These are phyloP conservation scores for Amoebophrya sp. DNA, from an alignment of 169 alveolate species.

Conservation along the genomic window DNA sequence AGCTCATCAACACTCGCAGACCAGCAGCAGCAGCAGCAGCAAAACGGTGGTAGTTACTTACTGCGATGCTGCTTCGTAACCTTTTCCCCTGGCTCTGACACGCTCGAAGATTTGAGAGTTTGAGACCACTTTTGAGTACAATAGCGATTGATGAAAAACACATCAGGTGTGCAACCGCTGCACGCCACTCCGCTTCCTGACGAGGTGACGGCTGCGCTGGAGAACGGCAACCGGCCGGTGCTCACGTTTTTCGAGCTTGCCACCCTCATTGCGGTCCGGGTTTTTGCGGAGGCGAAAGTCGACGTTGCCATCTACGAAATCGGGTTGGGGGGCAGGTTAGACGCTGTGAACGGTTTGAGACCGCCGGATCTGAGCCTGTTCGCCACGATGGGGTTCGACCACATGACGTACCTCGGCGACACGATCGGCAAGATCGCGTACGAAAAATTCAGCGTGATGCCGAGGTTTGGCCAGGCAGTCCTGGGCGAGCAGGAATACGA, in stretches of 20 bases:
- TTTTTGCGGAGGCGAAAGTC: not conserved
- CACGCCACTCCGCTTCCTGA: no score
- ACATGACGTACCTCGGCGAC: not conserved
- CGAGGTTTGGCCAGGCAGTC: not conserved
- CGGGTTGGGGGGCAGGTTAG: not conserved
- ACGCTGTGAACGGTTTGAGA: not conserved
- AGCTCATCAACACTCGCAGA: no score
- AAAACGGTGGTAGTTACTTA: no score
- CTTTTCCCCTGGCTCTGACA: no score
- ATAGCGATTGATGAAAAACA: no score
- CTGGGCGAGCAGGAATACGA: not conserved
- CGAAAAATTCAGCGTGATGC: not conserved
- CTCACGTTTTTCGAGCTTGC: conserved; percentile 16
- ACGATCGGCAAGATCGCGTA: not conserved
- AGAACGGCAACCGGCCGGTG: not conserved
- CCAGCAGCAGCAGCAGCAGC: no score
- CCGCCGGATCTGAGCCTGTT: not conserved
- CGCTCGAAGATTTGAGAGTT: no score
- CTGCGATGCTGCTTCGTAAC: no score
- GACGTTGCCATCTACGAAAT: conserved; percentile 16
- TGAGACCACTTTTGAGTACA: no score
- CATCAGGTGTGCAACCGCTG: no score
- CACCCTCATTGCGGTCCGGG: not conserved
- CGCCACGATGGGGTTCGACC: conserved; percentile 15
- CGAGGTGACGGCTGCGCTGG: not conserved